Conservation (phyloP, 2,329 filamentous ascomycete genomes). For the Akanthomyces muscarius region DNA sequence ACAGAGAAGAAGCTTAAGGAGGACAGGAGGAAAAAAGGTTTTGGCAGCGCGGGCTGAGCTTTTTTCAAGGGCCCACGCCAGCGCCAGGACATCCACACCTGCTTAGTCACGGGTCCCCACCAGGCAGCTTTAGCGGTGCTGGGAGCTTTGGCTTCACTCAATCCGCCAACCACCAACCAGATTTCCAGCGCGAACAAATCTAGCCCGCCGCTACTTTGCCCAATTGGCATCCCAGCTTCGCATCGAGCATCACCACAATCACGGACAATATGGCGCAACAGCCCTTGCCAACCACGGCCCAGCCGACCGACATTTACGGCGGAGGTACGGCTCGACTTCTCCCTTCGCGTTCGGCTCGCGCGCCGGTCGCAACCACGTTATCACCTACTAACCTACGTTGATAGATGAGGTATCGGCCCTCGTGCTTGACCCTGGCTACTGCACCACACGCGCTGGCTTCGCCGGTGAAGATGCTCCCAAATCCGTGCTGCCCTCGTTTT, state of each 20-base stretch:
- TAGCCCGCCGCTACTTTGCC: constrained; percentile 19
- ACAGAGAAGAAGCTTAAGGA: constrained; percentile 5
- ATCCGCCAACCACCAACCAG: constrained; percentile 8
- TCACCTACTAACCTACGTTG: constrained; percentile 16
- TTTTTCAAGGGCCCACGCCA: constrained; percentile 9
- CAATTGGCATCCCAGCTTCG: constrained; percentile 24
- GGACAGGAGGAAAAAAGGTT: constrained; percentile 2
- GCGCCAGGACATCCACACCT: not conserved
- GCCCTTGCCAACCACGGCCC: constrained; percentile 51
- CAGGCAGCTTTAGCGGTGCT: not conserved
- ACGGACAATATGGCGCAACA: constrained; percentile 49
- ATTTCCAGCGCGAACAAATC: constrained; percentile 20
- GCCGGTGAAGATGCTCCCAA: constrained; percentile 97
- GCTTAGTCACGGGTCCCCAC: constrained; percentile 16
- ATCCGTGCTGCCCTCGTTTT: constrained; percentile 85
- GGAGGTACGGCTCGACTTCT: constrained; percentile 45
- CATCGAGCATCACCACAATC: constrained; percentile 18
- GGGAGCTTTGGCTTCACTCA: constrained; percentile 10
- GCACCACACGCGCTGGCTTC: constrained; percentile 87
- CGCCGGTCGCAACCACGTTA: constrained; percentile 3
- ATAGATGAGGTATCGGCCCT: constrained; percentile 95
- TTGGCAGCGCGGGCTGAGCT: not conserved
- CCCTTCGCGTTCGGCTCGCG: constrained; percentile 16
- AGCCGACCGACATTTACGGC: constrained; percentile 60
- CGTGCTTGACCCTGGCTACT: constrained; percentile 92